Evolutionary conservation across 345 rosid genomes (phyloP), one percentile per base, ranked within the genome.

Genomic region (Gossypium bickii): DNA sequence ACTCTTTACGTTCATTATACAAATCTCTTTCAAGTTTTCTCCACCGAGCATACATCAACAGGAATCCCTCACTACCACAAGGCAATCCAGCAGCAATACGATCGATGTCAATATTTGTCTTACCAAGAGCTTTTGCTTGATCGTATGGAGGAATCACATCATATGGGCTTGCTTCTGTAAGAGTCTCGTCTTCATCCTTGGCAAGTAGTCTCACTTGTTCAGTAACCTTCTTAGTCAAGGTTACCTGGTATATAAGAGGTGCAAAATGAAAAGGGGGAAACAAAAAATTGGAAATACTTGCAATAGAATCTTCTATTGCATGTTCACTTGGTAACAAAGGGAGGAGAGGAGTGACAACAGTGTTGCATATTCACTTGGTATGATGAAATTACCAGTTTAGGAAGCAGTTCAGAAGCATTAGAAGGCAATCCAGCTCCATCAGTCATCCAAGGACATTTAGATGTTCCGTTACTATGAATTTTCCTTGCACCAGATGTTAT

Each of bases 81-180:
- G 99, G 99, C 76, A 96, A 82, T 75, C 99, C 99, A 79, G 98
- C 98, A 86, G 98, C 97, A 80, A 96, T 96, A 62, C 97, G 98
- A 81, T 90, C 97, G 63, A 89, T 87, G 70, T 96, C 99, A 72
- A 96, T 96, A 79, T 92, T 91, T 75, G 92, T 89, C 87, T 93
- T 96, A 70, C 99, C 99, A 82, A 96, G 97, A 70, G 99, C 99
- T 73, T 89, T 96, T 44, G 99, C 99, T 90, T 96, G 97, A 80
- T 96, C 99, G 84, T 96, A 96, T 38, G 94, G 97, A 59, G 82
- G 97, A 79, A 86, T 86, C 44, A 89, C 84, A 83, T 87, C 87
- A 55, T 86, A 89, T 8, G 87, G 81, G 72, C 87, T 84, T 73
- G 88, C 75, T 87, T 92, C 92, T 49, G 88, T 80, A 75, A 86